Conservation (phyloP, 139 green algal species). For the Micromonas pusilla region DNA sequence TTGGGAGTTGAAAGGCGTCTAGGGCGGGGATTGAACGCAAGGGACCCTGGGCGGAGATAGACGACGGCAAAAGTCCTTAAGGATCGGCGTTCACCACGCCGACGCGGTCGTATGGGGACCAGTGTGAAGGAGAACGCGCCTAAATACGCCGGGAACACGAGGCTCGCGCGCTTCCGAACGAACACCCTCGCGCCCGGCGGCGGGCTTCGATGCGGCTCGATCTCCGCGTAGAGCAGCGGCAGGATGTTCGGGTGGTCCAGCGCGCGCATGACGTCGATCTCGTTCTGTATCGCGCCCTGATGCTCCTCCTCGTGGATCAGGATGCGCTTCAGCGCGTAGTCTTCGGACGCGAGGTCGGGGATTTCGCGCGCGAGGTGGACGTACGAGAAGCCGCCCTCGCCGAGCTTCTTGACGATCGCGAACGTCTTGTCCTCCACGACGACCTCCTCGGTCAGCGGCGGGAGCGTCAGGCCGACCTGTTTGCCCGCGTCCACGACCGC, state of each 20-base stretch:
- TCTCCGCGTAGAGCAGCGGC: constrained; percentile 6
- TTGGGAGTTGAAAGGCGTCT: too few species aligned
- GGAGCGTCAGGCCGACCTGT: too few species aligned
- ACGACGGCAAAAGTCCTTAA: too few species aligned
- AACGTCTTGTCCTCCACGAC: background rate
- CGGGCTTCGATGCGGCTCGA: background rate
- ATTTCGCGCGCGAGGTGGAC: constrained; percentile 6
- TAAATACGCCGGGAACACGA: too few species aligned
- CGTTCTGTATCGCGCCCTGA: background rate
- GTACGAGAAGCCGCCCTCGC: constrained; percentile 22
- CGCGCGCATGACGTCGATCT: background rate
- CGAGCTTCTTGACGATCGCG: background rate
- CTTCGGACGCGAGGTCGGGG: background rate
- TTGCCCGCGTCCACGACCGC: too few species aligned
- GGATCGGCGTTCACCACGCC: too few species aligned
- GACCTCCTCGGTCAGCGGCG: background rate
- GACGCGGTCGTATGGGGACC: too few species aligned
- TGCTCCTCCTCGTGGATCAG: constrained; percentile 13
- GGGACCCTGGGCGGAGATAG: too few species aligned
- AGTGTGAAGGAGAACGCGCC: too few species aligned
- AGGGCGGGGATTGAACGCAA: too few species aligned
- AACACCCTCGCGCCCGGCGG: background rate
- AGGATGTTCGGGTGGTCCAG: constrained; percentile 15
- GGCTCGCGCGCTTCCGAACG: too few species aligned
- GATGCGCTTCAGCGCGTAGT: constrained; percentile 23